A percentile compares a stretch with the other conserved stretches of the same genome.
Conservation (phyloP, 441 rosid species). For the Pelargonium exstipulatum region DNA sequence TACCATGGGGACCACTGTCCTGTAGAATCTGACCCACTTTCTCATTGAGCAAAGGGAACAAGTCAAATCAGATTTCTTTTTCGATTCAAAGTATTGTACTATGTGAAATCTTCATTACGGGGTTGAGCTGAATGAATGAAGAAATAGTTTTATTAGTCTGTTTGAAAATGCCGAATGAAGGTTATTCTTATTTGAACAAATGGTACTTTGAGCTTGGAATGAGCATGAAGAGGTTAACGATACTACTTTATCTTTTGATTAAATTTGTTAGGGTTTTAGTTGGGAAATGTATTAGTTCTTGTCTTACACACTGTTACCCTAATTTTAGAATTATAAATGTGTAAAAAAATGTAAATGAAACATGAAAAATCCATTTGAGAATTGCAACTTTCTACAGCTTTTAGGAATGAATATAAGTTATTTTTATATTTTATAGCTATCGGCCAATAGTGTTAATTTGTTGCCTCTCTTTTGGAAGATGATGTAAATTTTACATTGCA, state of each 20-base stretch:
- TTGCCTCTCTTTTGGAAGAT: slow-evolving; percentile 1
- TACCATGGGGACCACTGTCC: background rate
- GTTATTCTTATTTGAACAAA: too few species aligned
- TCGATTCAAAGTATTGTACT: too few species aligned
- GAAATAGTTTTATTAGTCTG: too few species aligned
- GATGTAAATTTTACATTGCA: background rate
- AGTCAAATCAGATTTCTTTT: too few species aligned
- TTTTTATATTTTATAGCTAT: slow-evolving; percentile 13
- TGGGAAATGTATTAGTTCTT: slow-evolving; percentile 13
- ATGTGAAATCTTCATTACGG: too few species aligned
- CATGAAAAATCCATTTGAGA: slow-evolving; percentile 20
- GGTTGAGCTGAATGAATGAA: too few species aligned
- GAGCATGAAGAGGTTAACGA: too few species aligned
- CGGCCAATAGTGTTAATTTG: slow-evolving; percentile 15
- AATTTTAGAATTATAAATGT: slow-evolving; percentile 20
- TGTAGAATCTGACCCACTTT: too few species aligned
- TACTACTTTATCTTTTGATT: background rate
- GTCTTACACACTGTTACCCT: slow-evolving; percentile 19
- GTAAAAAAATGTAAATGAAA: slow-evolving; percentile 15
- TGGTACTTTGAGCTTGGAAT: too few species aligned
- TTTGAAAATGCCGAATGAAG: too few species aligned
- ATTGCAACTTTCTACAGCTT: slow-evolving; percentile 9
- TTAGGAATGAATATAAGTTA: slow-evolving; percentile 13
- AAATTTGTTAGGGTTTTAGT: slow-evolving; percentile 15
- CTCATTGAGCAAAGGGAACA: too few species aligned